Conservation (phyloP, 2,329 filamentous ascomycete species). For the Fusarium transvaalense region DNA sequence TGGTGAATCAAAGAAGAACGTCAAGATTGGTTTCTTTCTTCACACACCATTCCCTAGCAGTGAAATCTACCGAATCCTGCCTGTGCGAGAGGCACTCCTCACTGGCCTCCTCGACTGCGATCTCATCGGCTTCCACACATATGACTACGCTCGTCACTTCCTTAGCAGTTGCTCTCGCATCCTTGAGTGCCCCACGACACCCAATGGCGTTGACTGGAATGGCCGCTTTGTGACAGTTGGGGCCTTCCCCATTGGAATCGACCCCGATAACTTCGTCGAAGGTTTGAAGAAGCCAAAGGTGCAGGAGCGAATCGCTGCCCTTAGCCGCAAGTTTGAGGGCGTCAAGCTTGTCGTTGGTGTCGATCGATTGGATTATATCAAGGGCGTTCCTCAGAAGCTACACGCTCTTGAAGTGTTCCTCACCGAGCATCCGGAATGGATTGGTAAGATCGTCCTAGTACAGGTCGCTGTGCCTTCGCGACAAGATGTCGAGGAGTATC, state of each 20-base stretch:
- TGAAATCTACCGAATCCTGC: constrained; percentile 95
- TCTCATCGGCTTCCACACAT: constrained; percentile 97
- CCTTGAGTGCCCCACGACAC: constrained; percentile 82
- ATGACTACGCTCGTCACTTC: constrained; percentile 98
- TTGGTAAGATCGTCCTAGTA: constrained; percentile 95
- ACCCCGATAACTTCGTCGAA: constrained; percentile 95
- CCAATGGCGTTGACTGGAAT: constrained; percentile 92
- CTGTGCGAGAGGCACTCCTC: constrained; percentile 89
- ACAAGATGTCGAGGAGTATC: constrained; percentile 97
- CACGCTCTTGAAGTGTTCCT: constrained; percentile 97
- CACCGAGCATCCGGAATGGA: constrained; percentile 97
- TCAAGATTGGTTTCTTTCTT: constrained; percentile 98
- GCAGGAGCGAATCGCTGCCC: constrained; percentile 84
- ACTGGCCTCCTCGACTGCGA: constrained; percentile 92
- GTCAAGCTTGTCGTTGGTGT: constrained; percentile 98
- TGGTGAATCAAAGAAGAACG: constrained; percentile 82
- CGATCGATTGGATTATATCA: constrained; percentile 98
- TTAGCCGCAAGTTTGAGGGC: constrained; percentile 92
- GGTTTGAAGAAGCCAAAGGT: constrained; percentile 88
- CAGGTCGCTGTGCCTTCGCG: constrained; percentile 95
- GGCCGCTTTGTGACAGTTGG: constrained; percentile 91
- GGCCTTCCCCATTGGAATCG: constrained; percentile 97
- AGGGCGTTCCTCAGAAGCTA: constrained; percentile 96
- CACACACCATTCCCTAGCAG: constrained; percentile 97
- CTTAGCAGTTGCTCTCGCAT: constrained; percentile 96